Base-by-base conservation (phyloP, 2,329 filamentous ascomycete species). In the Aspergillus eucalypticola region DNA sequence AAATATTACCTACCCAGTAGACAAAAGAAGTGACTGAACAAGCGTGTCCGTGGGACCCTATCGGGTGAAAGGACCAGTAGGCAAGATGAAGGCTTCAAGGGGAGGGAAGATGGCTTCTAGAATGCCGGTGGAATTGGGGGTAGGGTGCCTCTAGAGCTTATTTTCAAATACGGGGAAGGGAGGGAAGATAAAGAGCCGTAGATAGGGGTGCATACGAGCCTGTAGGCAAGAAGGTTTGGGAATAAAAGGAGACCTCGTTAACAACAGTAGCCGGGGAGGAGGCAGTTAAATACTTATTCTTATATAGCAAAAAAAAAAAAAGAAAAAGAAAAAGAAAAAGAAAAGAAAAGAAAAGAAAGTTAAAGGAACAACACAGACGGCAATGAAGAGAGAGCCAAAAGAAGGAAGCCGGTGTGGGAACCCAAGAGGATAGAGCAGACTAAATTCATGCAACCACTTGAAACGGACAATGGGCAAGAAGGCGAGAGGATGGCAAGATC, bases 1-100 rank as follows among this genome's bases (percentile, higher is more conserved):
- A 44, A 21, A 13, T 13, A 4, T 10, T 23, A 44, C 41, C 41
- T 44, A 44, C 41, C 41, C 19, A 23, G 32, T 35, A 44, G 21
- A 44, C 41, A 23, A 44, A 3, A 10, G 19, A 63, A 58, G 60
- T 27, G 54, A 61, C 64, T 52, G 62, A 67, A 67, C 57, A 54
- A 64, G 64, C 60, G 67, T 64, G 60, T 63, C 67, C 62, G 64
- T 58, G 61, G 58, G 60, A 50, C 35, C 27, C 39, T 35, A 42
- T 49, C 35, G 48, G 50, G 35, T 38, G 44, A 23, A 39, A 58
- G 29, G 50, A 21, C 23, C 53, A 29, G 50, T 48, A n/a, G 46
- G 19, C 41, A 58, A 3, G 19, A 41, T 29, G 19, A 41, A 29
- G 8, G 39, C 29, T 32, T 42, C 53, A 23, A 29, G 54, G 32